phyloP scores from a whole-genome alignment of 148 eudicot genomes.

The Silene uniflora region DNA sequence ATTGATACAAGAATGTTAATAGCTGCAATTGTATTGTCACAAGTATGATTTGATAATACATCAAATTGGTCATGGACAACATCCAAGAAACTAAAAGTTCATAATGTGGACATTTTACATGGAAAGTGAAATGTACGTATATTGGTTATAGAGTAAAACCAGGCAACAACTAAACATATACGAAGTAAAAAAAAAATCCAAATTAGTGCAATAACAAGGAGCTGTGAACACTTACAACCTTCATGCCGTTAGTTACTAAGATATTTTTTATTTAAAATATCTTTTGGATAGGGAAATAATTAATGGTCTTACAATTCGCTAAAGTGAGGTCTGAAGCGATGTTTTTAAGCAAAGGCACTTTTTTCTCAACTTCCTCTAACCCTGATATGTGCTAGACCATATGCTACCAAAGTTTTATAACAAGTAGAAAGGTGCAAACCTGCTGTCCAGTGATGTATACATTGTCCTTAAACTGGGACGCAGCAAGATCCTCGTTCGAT shows the following conservation, averaged over 20 bases:
- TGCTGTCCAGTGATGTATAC: conserved; percentile 65
- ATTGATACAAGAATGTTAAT: no score
- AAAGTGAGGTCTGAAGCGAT: no score
- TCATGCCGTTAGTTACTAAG: no score
- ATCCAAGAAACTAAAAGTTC: no score
- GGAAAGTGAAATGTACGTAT: neutral
- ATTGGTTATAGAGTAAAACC: neutral
- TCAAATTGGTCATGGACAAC: neutral
- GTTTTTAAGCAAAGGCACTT: no score
- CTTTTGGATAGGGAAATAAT: no score
- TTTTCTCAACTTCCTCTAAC: no score
- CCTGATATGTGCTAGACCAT: no score
- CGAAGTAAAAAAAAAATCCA: neutral
- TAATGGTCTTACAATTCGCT: no score
- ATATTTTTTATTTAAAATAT: no score
- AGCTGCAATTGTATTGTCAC: no score
- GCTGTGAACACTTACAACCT: neutral
- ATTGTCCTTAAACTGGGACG: conserved; percentile 75
- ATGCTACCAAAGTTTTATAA: no score
- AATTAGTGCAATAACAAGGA: neutral
- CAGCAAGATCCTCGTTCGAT: conserved; percentile 57
- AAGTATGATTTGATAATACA: neutral
- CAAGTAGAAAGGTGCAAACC: conserved; percentile 42
- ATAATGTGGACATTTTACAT: neutral
- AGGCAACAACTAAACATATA: neutral